Base-by-base conservation (phyloP, 2,329 filamentous ascomycete species). In the Sporothrix protearum region DNA sequence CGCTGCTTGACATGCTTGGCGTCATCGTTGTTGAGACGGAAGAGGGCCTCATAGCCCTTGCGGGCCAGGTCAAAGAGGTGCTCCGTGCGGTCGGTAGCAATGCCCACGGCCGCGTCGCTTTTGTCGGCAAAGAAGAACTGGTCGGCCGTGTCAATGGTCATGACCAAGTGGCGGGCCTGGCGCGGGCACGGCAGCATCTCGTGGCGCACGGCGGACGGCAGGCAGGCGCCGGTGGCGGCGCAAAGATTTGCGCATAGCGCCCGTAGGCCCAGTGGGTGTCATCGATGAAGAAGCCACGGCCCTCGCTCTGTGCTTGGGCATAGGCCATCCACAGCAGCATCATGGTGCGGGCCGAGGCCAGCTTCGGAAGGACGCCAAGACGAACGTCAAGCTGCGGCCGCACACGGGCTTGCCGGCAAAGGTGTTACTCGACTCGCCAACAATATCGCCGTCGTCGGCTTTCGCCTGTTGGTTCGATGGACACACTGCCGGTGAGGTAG, bases 271-370 rank as follows among this genome's bases (percentile, higher is more conserved):
- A 97, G 75, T 90, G 86, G 7, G 91, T 88, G 80, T 97, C 93
- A 76, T 96, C 92, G 74, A 97, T 84, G 81, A 97, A 96, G 80
- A 97, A 96, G 0, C 88, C 85, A 30, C 93, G 85, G 16, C 87
- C 87, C 78, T 96, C 91, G 72, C 89, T 86, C 77, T 90, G 85
- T 1, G 93, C 92, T 70, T 96, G 81, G 3, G 92, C 92, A 78
- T 96, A 96, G 33, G 92, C 90, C 76, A 91, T 91, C 93, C 93
- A 97, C 71, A 97, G 78, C 77, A 90, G 86, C 86, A 96, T 89
- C 72, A 97, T 80, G 1, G 91, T 89, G 74, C 88, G 89, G 89
- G 6, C 93, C 93, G 10, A 97, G 83, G 2, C 93, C 93, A 1
- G 92, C 92, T 76, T 95, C 89, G 3, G 86, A 80, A 8, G 89